Percentiles rank a stretch among this genome's conserved stretches.
Evolutionary conservation across 805 yeast species (phyloP).

Genomic region (Ogataea zsoltii): DNA sequence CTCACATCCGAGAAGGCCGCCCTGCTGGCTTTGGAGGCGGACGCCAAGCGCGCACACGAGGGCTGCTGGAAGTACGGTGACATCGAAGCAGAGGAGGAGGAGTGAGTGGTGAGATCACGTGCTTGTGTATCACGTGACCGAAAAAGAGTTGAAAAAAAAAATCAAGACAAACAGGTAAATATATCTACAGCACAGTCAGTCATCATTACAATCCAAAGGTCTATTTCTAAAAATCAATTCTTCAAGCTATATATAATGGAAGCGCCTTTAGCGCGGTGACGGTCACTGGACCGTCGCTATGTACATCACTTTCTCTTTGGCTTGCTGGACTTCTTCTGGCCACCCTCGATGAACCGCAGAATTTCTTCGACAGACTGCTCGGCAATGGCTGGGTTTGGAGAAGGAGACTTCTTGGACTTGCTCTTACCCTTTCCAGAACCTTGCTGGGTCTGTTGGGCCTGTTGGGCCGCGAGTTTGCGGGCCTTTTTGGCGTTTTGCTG

Average conservation of each 20-base stretch:
- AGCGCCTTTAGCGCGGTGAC: no score
- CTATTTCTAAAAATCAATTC: no score
- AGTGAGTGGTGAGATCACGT: not conserved
- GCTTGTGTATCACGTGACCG: no score
- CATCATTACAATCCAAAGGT: no score
- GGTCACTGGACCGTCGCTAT: conserved; percentile 3
- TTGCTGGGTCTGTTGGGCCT: conserved; percentile 7
- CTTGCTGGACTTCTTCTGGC: conserved; percentile 33
- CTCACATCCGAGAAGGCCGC: conserved; percentile 40
- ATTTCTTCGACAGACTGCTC: conserved; percentile 71
- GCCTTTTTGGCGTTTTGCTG: conserved; percentile 25
- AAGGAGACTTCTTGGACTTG: conserved; percentile 29
- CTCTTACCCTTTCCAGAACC: conserved; percentile 15
- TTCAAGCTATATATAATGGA: no score
- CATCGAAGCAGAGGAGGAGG: conserved; percentile 55
- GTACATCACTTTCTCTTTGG: conserved; percentile 23
- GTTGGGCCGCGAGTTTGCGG: conserved; percentile 20
- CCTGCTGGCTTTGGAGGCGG: conserved; percentile 43
- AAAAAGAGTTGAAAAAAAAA: no score
- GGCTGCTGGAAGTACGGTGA: conserved; percentile 84
- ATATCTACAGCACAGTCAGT: no score
- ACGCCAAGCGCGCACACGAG: conserved; percentile 49
- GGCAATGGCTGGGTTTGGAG: conserved; percentile 56
- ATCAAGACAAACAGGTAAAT: no score
- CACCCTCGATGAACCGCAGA: conserved; percentile 69